Percentiles rank a stretch among this genome's conserved stretches.
Conservation (phyloP, 306 rosid genomes). For the barrel medic (Medicago truncatula) region DNA sequence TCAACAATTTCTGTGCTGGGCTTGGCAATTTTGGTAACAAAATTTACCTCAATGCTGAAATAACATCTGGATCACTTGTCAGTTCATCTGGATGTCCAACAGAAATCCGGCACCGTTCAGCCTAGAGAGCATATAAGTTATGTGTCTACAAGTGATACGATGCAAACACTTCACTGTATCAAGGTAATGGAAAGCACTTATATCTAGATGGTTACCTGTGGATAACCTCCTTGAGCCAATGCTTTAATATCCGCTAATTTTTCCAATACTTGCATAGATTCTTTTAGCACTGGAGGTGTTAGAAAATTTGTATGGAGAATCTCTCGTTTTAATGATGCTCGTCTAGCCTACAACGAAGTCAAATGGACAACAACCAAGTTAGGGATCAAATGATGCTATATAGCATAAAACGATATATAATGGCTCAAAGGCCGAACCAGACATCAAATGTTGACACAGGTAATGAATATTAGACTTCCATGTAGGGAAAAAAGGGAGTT, state of each 20-base stretch:
- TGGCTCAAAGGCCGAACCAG: slow-evolving; percentile 16
- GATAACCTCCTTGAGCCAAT: slow-evolving; percentile 91
- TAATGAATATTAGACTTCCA: slow-evolving; percentile 17
- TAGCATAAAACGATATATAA: slow-evolving; percentile 20
- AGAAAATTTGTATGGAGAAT: slow-evolving; percentile 84
- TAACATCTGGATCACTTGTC: slow-evolving; percentile 81
- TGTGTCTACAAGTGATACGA: slow-evolving; percentile 18
- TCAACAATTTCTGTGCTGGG: slow-evolving; percentile 17
- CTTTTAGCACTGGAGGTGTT: slow-evolving; percentile 87
- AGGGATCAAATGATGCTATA: not conserved
- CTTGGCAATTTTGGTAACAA: slow-evolving; percentile 25
- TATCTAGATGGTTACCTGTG: slow-evolving; percentile 62
- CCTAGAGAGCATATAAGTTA: slow-evolving; percentile 55
- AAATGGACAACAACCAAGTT: slow-evolving; percentile 28
- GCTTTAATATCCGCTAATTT: slow-evolving; percentile 82
- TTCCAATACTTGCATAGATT: slow-evolving; percentile 73
- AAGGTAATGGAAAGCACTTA: slow-evolving; percentile 25
- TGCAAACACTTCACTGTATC: slow-evolving; percentile 8
- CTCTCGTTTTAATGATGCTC: slow-evolving; percentile 78
- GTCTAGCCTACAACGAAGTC: slow-evolving; percentile 62
- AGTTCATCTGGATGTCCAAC: slow-evolving; percentile 80
- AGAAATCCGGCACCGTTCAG: slow-evolving; percentile 92
- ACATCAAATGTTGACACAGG: slow-evolving; percentile 13
- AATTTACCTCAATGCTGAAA: slow-evolving; percentile 81
- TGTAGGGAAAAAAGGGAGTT: not conserved